Evolutionary conservation across 805 yeast genomes (phyloP).

Genomic region (Candida sakaeoensis): DNA sequence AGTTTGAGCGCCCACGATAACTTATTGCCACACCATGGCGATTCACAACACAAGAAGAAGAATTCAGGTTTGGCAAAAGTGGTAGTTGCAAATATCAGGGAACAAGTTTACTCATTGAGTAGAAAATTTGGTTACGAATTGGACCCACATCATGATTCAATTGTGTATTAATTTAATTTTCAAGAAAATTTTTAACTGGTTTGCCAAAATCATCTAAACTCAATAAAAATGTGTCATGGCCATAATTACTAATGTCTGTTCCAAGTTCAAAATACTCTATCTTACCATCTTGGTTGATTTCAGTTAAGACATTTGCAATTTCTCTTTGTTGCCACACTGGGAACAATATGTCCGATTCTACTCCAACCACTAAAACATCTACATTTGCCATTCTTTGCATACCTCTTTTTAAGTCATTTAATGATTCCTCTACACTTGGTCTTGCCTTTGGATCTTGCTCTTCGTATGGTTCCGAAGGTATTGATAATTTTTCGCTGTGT

Average conservation of each 20-base stretch:
- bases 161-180: slow-evolving; percentile 2
- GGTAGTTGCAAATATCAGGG: slow-evolving; percentile 52
- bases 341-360: slow-evolving; percentile 86
- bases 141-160: slow-evolving; percentile 50
- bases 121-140: slow-evolving; percentile 63
- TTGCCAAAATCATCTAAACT: slow-evolving; percentile 77
- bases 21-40: slow-evolving; percentile 60
- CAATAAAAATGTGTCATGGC: slow-evolving; percentile 87
- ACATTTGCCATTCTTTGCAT: slow-evolving; percentile 58
- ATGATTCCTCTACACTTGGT: slow-evolving; percentile 52
- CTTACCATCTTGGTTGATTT: slow-evolving; percentile 21
- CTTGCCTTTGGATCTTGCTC: slow-evolving; percentile 48
- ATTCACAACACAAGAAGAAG: slow-evolving; percentile 26
- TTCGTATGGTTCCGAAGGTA: slow-evolving; percentile 51
- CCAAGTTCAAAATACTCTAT: slow-evolving; percentile 71
- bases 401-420: slow-evolving; percentile 63
- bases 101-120: slow-evolving; percentile 41
- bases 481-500: slow-evolving; percentile 11
- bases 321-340: slow-evolving; percentile 95
- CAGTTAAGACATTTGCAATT: slow-evolving; percentile 56
- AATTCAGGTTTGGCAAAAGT: slow-evolving; percentile 64
- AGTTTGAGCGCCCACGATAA: slow-evolving; percentile 90
- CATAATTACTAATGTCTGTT: slow-evolving; percentile 73
- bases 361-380: slow-evolving; percentile 78
- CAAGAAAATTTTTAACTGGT: slow-evolving; percentile 63